Evolutionary conservation across 2,329 filamentous ascomycete species (phyloP), one percentile per base, ranked within the genome.

Genomic region (Beauveria brongniartii): DNA sequence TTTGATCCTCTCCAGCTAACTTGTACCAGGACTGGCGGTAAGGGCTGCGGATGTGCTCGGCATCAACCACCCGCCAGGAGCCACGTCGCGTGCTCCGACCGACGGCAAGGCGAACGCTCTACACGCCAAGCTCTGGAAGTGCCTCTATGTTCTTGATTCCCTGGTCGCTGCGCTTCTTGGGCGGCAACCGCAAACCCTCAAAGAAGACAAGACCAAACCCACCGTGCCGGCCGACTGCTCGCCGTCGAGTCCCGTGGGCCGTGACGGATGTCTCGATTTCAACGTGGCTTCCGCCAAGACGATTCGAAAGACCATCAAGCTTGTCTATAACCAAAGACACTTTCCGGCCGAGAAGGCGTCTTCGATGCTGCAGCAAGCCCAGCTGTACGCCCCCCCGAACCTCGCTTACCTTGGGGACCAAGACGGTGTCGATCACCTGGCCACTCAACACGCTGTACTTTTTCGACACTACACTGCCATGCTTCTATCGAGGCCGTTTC

Each of bases 21-120:
- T 62, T 41, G 30, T 37, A 5, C 4, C 63, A 86, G 83, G 82
- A 8, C 84, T 84, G 80, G 86, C 86, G 24, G 81, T 86, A 51
- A 79, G 83, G 14, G 84, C 83, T 57, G 84, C 84, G 2, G 82
- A 84, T 67, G 80, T 84, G 6, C 30, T 61, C 5, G 52, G 52
- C 24, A 55, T 61, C 18, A 48, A 48, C 14, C 55, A 47, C 2
- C 16, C 3, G n/a, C 28, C 20, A 16, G 30, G 44, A 7, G n/a
- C 55, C 8, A 48, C 28, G 20, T 47, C 44, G 12, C 55, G 28
- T 26, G 30, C 44, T 1, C 20, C 20, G 8, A n/a, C 14, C 5
- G 44, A 47, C n/a, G 30, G 14, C 3, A 47, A 40, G 30, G n/a
- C 30, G 28, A 41, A 50, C 12, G 30, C 20, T 24, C n/a, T 40